phyloP scores from a whole-genome alignment of 495 filamentous ascomycete species.

The Geoglossum glabrum region DNA sequence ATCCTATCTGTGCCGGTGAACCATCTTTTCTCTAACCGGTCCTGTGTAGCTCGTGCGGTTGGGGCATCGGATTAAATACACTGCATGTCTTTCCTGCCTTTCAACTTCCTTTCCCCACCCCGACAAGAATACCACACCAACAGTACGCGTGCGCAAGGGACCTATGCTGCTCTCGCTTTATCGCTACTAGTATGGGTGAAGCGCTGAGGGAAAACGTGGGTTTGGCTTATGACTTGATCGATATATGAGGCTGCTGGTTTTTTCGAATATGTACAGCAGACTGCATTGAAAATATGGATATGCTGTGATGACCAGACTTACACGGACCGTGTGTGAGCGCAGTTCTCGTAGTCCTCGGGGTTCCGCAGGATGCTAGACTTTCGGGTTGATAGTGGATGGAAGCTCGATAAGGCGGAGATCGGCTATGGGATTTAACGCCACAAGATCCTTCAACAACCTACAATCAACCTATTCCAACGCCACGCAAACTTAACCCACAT shows the following conservation, averaged over 20 bases:
- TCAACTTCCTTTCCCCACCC: conserved; percentile 19
- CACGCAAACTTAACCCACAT: neutral
- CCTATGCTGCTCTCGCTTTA: neutral
- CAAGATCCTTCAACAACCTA: too few relatives aligned
- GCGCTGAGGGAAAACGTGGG: neutral
- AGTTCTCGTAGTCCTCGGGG: too few relatives aligned
- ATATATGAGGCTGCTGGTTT: neutral
- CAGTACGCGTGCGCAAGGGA: too few relatives aligned
- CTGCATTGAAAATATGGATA: neutral
- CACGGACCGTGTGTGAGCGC: too few relatives aligned
- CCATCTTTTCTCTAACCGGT: conserved; percentile 1
- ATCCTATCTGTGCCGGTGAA: conserved; percentile 1
- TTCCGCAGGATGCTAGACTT: too few relatives aligned
- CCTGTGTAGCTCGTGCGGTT: conserved; percentile 38
- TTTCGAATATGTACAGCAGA: neutral
- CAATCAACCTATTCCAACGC: neutral
- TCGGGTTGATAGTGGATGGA: too few relatives aligned
- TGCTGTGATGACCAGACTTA: neutral
- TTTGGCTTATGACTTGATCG: neutral
- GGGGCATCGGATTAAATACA: conserved; percentile 32
- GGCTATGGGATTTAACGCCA: too few relatives aligned
- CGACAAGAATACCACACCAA: conserved; percentile 26
- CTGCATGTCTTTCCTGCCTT: neutral
- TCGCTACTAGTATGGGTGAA: neutral
- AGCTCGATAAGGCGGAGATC: too few relatives aligned